A percentile compares a stretch with the other conserved stretches of the same genome.
Conservation (phyloP, 1,284 basidiomycete species). For the Ceratobasidium sp. region DNA sequence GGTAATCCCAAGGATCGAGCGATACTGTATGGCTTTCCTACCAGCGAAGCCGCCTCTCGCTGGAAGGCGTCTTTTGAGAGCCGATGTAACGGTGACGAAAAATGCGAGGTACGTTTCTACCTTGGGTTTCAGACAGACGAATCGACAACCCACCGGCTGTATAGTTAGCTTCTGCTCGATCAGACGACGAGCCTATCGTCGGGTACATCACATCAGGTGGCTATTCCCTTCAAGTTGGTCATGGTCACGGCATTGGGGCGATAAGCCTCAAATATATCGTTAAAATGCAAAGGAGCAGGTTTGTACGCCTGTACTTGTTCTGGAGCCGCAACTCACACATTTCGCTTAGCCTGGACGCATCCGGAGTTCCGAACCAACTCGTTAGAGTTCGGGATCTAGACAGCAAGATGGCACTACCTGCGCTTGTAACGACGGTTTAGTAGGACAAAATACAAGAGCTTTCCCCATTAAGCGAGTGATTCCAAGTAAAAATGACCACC, state of each 20-base stretch:
- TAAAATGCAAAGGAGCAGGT: conserved; percentile 62
- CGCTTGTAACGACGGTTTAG: conserved; percentile 1
- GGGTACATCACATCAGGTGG: conserved; percentile 86
- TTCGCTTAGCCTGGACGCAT: background rate
- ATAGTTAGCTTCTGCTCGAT: conserved; percentile 1
- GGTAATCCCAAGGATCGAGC: conserved; percentile 80
- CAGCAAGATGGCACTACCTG: conserved; percentile 8
- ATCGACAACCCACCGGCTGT: conserved; percentile 45
- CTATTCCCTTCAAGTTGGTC: conserved; percentile 78
- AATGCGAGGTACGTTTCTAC: background rate
- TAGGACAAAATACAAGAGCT: background rate
- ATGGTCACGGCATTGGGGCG: conserved; percentile 77
- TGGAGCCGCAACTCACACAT: background rate
- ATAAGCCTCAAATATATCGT: conserved; percentile 69
- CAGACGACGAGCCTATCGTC: conserved; percentile 60
- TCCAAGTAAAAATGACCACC: conserved; percentile 66
- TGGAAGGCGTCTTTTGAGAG: conserved; percentile 50
- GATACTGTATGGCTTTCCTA: conserved; percentile 69
- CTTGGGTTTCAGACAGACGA: conserved; percentile 55
- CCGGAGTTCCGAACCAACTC: background rate
- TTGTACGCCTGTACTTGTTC: background rate
- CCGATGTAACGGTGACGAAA: conserved; percentile 56
- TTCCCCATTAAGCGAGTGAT: background rate
- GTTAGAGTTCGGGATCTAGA: conserved; percentile 24
- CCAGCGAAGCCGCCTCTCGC: conserved; percentile 63